Evolutionary conservation across 805 yeast species (phyloP), one percentile per base, ranked within the genome.

Genomic region (Wickerhamiella bombiphila): DNA sequence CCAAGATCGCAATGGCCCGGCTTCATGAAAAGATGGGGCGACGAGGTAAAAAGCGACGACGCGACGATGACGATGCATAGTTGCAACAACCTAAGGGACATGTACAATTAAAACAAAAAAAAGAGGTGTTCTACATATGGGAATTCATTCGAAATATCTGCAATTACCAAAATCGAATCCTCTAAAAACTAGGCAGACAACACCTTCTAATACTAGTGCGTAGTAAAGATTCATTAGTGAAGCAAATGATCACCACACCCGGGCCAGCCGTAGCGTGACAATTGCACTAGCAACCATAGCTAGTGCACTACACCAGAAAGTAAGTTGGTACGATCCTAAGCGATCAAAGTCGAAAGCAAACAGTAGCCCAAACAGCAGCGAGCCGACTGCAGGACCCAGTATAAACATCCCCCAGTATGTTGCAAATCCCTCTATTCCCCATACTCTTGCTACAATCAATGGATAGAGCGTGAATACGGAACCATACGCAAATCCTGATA

Each of bases 341-440:
- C 16, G 9, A 28, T 81, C 91, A 47, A 69, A 75, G 15, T 72
- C 56, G 18, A 58, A 49, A 1, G 93, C 95, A 54, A 77, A 85
- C 9, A 75, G 45, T 36, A 80, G 50, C 4, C 93, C 86, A 49
- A 69, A 80, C 2, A 70, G 43, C 3, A 79, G 63, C 1, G 88
- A 65, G 1, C 94, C 94, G 2, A 81, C 45, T 0, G 95, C 94
- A 2, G 95, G 94, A 0, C 93, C 91, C 25, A 80, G 66, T 69
- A 83, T 77, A 54, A 83, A 80, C 19, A 79, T 63, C 2, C 96
- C 96, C 82, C 94, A 88, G 2, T 88, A 80, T 2, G 94, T 80
- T 0, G 96, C 97, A 57, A 88, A 73, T 24, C 80, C 69, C 31
- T 80, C 85, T 17, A 80, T 68, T 0, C 96, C 96, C 85, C 94